Percentiles rank a stretch among this genome's conserved stretches.
These are phyloP conservation scores for Camellia granthamiana DNA, from an alignment of 148 eudicot genomes.

Conservation along the genomic window DNA sequence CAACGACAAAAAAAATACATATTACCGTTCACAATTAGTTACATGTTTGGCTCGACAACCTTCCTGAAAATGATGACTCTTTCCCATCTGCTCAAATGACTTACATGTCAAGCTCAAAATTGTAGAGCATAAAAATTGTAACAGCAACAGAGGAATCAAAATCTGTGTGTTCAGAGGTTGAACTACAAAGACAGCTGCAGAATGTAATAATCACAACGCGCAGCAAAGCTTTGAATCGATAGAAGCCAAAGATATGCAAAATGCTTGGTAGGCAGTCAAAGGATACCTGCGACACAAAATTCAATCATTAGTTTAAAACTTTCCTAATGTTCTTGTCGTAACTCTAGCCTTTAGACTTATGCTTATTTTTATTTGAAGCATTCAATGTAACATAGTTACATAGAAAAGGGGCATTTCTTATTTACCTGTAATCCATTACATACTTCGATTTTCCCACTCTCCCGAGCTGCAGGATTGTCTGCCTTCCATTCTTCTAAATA, in stretches of 20 bases:
- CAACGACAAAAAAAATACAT: too few species aligned
- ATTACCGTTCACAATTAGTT: too few species aligned
- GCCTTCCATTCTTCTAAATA: constrained; percentile 60
- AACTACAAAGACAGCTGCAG: constrained; percentile 8
- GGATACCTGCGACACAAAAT: constrained; percentile 63
- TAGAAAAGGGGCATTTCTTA: background rate
- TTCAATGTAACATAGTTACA: background rate
- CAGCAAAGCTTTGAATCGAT: constrained; percentile 92
- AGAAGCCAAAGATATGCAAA: constrained; percentile 87
- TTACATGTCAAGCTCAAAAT: background rate
- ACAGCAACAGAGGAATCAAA: background rate
- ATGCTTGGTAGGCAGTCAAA: constrained; percentile 87
- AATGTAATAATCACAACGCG: constrained; percentile 46
- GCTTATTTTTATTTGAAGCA: background rate
- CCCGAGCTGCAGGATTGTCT: constrained; percentile 78
- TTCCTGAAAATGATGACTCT: too few species aligned
- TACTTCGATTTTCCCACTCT: constrained; percentile 66
- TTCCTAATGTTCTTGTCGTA: background rate
- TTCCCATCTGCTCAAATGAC: background rate
- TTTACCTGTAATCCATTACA: constrained; percentile 86
- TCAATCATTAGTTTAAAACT: background rate
- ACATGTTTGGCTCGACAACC: too few species aligned
- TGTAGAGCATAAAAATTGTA: background rate
- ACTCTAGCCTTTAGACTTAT: background rate
- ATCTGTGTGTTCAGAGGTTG: constrained; percentile 23